Evolutionary conservation across 2,329 filamentous ascomycete species (phyloP).

Genomic region (Trichoderma atrobrunneum): DNA sequence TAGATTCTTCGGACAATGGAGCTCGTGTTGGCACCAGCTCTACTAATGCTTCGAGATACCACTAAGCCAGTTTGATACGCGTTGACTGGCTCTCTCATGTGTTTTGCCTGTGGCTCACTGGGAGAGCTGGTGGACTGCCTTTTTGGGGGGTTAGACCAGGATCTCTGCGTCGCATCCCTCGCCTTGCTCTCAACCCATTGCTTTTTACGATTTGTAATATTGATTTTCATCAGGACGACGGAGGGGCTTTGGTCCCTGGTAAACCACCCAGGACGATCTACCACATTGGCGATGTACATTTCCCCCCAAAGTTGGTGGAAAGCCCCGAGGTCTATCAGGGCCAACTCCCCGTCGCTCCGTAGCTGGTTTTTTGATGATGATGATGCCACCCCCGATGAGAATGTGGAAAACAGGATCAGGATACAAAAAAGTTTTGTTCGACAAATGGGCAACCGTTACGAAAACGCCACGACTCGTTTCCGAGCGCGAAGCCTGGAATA

Average conservation of each 20-base stretch:
- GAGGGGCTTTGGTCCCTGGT: constrained; percentile 24
- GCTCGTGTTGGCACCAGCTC: constrained; percentile 38
- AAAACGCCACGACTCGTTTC: constrained; percentile 33
- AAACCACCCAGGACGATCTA: neutral
- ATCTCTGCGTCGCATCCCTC: constrained; percentile 18
- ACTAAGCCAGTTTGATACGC: constrained; percentile 27
- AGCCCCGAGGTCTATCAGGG: neutral
- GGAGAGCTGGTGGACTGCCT: constrained; percentile 13
- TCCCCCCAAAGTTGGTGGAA: neutral
- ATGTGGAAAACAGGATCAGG: constrained; percentile 39
- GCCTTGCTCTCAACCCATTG: constrained; percentile 27
- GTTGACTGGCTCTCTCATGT: constrained; percentile 7
- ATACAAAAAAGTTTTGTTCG: constrained; percentile 39
- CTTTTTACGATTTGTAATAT: constrained; percentile 40
- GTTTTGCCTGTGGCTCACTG: neutral
- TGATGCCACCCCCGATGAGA: constrained; percentile 38
- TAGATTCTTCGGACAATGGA: constrained; percentile 45
- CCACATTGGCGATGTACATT: neutral
- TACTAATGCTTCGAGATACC: constrained; percentile 37
- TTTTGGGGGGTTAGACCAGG: neutral
- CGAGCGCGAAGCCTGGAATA: constrained; percentile 29
- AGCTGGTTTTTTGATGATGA: constrained; percentile 37
- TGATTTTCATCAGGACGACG: constrained; percentile 26
- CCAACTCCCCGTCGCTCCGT: constrained; percentile 9
- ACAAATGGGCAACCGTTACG: constrained; percentile 42